phyloP scores from a whole-genome alignment of 306 rosid genomes.

The Trichosanthes cucumerina region DNA sequence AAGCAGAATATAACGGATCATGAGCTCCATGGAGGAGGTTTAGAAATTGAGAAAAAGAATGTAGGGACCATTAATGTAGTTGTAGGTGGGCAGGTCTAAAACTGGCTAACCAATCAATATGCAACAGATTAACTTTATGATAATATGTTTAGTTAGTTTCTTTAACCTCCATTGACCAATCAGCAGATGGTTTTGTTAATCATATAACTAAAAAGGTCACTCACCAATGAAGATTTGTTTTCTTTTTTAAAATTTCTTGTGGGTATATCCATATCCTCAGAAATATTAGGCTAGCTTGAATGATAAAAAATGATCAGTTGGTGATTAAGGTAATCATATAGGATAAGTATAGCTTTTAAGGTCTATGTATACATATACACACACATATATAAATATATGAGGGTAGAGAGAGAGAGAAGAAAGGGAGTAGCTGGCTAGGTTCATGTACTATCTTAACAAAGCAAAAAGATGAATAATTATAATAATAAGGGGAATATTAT shows the following conservation, averaged over 20 bases:
- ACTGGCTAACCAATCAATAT: not conserved
- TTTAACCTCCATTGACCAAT: not conserved
- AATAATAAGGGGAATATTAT: slow-evolving; percentile 1
- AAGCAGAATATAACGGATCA: not conserved
- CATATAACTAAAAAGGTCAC: not conserved
- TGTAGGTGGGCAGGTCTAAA: slow-evolving; percentile 4
- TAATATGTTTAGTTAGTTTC: not conserved
- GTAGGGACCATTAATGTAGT: not conserved
- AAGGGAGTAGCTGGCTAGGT: slow-evolving; percentile 14
- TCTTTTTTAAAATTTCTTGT: not conserved
- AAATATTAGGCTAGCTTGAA: not conserved
- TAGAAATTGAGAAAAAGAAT: not conserved
- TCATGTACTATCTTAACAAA: slow-evolving; percentile 20
- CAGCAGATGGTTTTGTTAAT: not conserved
- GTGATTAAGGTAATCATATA: not conserved
- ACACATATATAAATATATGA: not conserved
- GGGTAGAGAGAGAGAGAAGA: not conserved
- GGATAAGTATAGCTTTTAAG: not conserved
- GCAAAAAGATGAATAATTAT: not conserved
- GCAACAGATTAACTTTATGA: slow-evolving; percentile 4
- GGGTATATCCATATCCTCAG: not conserved
- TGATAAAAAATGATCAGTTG: not conserved
- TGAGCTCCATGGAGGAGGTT: not conserved
- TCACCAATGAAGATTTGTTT: not conserved
- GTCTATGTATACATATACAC: not conserved